Evolutionary conservation across 1,284 basidiomycete genomes (phyloP).

Genomic region (Exobasidium cylindrosporum): DNA sequence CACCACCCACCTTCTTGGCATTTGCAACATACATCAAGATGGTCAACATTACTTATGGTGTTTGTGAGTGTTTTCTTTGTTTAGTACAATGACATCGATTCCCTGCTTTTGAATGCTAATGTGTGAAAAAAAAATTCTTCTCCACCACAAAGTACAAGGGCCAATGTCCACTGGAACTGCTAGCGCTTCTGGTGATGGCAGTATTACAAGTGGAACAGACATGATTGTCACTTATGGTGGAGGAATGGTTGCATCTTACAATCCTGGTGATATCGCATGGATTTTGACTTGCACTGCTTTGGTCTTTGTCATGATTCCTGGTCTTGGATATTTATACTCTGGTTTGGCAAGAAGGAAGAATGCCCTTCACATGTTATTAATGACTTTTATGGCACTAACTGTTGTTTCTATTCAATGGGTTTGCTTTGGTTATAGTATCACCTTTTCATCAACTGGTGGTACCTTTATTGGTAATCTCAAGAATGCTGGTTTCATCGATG

Average conservation of each 20-base stretch:
- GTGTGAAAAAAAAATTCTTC: background rate
- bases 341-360: slow-evolving; percentile 72
- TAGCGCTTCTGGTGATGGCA: slow-evolving; percentile 8
- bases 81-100: background rate
- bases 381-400: slow-evolving; percentile 57
- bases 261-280: slow-evolving; percentile 52
- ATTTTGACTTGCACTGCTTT: slow-evolving; percentile 73
- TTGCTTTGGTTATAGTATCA: slow-evolving; percentile 56
- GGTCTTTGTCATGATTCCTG: slow-evolving; percentile 70
- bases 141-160: background rate
- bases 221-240: slow-evolving; percentile 46
- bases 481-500: slow-evolving; percentile 63
- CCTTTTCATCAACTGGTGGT: slow-evolving; percentile 63
- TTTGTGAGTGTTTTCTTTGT: too few relatives aligned
- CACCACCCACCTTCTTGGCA: background rate
- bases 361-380: slow-evolving; percentile 60
- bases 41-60: slow-evolving; percentile 21
- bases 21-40: slow-evolving; percentile 1
- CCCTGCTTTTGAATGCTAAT: background rate
- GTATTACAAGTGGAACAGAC: too few relatives aligned
- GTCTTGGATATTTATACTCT: slow-evolving; percentile 73
- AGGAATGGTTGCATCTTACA: slow-evolving; percentile 29
- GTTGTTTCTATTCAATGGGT: slow-evolving; percentile 63
- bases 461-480: slow-evolving; percentile 72
- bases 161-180: background rate